Conservation (phyloP, 139 green algal species). For the Haematococcus lacustris region DNA sequence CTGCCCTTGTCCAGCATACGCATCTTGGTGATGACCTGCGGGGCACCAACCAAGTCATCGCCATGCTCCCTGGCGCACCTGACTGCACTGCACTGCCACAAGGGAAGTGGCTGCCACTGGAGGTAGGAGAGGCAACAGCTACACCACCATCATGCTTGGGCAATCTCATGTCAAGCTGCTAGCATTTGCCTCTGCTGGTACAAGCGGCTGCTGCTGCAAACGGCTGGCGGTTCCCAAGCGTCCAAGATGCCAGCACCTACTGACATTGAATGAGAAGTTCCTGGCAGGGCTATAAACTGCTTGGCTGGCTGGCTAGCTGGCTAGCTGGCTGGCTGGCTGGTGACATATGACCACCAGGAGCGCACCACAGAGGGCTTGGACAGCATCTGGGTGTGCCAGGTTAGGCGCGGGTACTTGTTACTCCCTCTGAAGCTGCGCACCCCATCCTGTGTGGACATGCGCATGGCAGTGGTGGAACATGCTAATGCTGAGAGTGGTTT, state of each 20-base stretch:
- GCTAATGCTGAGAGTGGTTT: too few relatives aligned
- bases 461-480: neutral
- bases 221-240: too few relatives aligned
- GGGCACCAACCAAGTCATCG: too few relatives aligned
- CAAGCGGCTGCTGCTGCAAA: neutral
- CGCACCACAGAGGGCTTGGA: neutral
- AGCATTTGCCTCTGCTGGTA: neutral
- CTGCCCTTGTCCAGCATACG: constrained; percentile 45
- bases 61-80: neutral
- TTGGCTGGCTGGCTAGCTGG: neutral
- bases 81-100: neutral
- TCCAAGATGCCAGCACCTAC: too few relatives aligned
- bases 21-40: constrained; percentile 26
- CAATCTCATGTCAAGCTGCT: neutral
- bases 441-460: neutral
- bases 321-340: neutral
- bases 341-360: neutral
- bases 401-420: neutral
- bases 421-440: neutral
- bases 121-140: neutral
- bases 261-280: too few relatives aligned
- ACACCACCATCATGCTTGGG: neutral
- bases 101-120: neutral
- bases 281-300: too few relatives aligned
- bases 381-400: neutral